phyloP scores from a whole-genome alignment of 768 basidiomycete genomes.

The Boletus pseudopeckii region DNA sequence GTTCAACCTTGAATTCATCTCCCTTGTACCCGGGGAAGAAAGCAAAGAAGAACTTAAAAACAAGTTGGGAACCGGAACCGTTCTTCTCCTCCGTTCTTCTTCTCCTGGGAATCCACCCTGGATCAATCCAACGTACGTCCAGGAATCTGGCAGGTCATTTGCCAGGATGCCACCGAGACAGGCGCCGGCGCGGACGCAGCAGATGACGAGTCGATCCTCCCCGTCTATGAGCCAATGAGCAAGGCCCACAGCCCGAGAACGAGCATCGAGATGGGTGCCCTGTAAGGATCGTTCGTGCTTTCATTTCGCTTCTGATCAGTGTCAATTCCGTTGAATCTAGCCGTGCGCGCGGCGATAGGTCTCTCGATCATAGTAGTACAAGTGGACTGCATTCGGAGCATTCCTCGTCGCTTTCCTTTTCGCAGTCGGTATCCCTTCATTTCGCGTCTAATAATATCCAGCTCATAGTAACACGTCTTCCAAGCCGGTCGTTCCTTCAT shows the following conservation, averaged over 20 bases:
- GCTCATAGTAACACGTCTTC: slow-evolving; percentile 5
- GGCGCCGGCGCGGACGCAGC: neutral
- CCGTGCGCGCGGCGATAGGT: slow-evolving; percentile 1
- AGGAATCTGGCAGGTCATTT: slow-evolving; percentile 24
- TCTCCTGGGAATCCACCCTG: slow-evolving; percentile 8
- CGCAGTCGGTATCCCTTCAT: slow-evolving; percentile 12
- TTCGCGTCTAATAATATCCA: neutral
- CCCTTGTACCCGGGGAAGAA: neutral
- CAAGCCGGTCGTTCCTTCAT: slow-evolving; percentile 23
- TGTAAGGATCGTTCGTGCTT: slow-evolving; percentile 1
- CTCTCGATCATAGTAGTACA: neutral
- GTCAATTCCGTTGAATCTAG: neutral
- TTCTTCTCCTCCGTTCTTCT: neutral
- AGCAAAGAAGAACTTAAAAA: no score
- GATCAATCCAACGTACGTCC: slow-evolving; percentile 11
- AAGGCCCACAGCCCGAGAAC: neutral
- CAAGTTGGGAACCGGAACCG: neutral
- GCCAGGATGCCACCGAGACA: slow-evolving; percentile 10
- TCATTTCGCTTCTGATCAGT: neutral
- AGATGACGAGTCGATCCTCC: slow-evolving; percentile 18
- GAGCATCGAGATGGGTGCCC: neutral
- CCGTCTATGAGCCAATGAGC: slow-evolving; percentile 19
- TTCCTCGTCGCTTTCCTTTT: neutral
- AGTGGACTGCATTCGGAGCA: slow-evolving; percentile 8
- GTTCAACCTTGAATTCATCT: neutral